Conservation (phyloP, 768 basidiomycete genomes). For the Hypsizygus marmoreus region DNA sequence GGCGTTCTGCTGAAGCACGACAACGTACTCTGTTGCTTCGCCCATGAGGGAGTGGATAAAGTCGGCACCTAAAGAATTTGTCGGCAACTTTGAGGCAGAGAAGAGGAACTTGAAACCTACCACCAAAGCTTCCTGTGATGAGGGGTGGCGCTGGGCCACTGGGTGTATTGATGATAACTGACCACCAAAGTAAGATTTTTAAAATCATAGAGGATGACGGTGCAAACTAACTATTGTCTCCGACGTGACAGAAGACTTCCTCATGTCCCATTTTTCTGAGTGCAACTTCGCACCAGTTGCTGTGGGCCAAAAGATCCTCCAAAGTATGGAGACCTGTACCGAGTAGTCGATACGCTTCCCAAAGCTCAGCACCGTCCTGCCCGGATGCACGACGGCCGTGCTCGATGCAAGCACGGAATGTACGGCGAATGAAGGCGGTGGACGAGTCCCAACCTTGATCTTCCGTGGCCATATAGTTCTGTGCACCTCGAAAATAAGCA, state of each 20-base stretch:
- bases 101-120: slow-evolving; percentile 20
- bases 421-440: slow-evolving; percentile 64
- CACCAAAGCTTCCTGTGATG: slow-evolving; percentile 71
- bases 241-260: slow-evolving; percentile 81
- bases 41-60: slow-evolving; percentile 68
- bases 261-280: slow-evolving; percentile 68
- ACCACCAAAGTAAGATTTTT: background rate
- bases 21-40: slow-evolving; percentile 61
- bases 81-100: background rate
- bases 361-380: slow-evolving; percentile 55
- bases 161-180: slow-evolving; percentile 52
- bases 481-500: background rate
- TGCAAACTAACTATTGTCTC: slow-evolving; percentile 47
- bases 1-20: too few relatives aligned
- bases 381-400: slow-evolving; percentile 59
- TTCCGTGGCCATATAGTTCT: slow-evolving; percentile 82
- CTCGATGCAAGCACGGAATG: slow-evolving; percentile 66
- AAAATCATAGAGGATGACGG: background rate
- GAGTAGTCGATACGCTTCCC: slow-evolving; percentile 70
- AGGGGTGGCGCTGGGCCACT: slow-evolving; percentile 60
- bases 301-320: slow-evolving; percentile 78
- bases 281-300: slow-evolving; percentile 78
- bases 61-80: slow-evolving; percentile 42
- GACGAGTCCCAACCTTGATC: slow-evolving; percentile 74
- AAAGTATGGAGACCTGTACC: slow-evolving; percentile 69